These are phyloP conservation scores for Thalassiosira sp. DNA, from an alignment of 352 stramenopile species.

Conservation along the genomic window DNA sequence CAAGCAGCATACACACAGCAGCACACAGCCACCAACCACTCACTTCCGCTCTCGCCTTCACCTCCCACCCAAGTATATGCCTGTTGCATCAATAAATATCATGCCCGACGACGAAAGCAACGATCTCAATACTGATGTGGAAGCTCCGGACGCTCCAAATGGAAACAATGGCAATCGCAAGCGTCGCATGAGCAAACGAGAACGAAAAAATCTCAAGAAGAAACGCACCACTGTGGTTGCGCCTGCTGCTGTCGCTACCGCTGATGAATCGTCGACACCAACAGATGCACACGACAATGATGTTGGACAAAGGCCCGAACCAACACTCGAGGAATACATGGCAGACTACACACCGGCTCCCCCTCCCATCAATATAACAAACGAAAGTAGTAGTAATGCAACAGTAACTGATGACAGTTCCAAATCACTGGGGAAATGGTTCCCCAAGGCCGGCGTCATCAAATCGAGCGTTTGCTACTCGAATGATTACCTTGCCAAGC, in stretches of 20 bases:
- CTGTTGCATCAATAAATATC: too few species aligned
- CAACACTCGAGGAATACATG: conserved; percentile 14
- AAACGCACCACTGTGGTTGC: not conserved
- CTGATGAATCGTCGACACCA: not conserved
- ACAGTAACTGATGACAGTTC: conserved; percentile 15
- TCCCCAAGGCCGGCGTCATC: conserved; percentile 73
- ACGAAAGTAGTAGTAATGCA: not conserved
- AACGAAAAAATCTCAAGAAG: conserved; percentile 16
- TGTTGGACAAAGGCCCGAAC: not conserved
- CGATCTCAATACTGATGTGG: too few species aligned
- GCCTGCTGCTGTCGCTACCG: not conserved
- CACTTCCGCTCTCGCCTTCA: too few species aligned
- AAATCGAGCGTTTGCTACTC: conserved; percentile 66
- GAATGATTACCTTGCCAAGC: conserved; percentile 52
- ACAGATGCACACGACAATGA: not conserved
- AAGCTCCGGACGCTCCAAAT: too few species aligned
- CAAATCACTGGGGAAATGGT: conserved; percentile 79
- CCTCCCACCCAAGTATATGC: too few species aligned
- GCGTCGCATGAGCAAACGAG: conserved; percentile 18
- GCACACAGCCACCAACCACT: too few species aligned
- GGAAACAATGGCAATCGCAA: conserved; percentile 3
- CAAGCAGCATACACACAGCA: too few species aligned
- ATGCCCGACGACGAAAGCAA: too few species aligned
- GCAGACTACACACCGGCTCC: not conserved
- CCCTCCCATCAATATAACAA: not conserved